phyloP scores from a whole-genome alignment of 306 rosid species.

The Arachis stenosperma region DNA sequence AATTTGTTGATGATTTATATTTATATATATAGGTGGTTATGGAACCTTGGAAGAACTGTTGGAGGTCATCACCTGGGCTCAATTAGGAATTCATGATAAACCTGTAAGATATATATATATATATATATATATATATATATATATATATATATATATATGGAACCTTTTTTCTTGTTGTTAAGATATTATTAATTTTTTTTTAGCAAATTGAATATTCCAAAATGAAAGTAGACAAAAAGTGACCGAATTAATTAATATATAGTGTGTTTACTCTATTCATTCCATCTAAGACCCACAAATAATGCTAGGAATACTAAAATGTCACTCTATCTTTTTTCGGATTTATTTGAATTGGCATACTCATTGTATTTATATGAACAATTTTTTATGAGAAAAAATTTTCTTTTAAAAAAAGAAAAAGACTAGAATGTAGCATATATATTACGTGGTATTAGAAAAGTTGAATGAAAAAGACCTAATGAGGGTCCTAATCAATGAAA shows the following conservation, averaged over 20 bases:
- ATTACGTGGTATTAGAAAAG: too few relatives aligned
- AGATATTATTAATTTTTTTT: not conserved
- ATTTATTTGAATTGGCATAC: not conserved
- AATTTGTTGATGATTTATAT: too few relatives aligned
- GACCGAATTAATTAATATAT: not conserved
- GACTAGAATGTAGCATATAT: too few relatives aligned
- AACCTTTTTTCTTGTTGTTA: not conserved
- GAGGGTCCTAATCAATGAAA: constrained; percentile 12
- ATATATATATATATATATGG: too few relatives aligned
- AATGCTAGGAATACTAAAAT: not conserved
- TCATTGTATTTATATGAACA: not conserved
- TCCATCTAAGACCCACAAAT: not conserved
- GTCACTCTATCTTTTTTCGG: not conserved
- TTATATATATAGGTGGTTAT: constrained; percentile 55
- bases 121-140: not conserved
- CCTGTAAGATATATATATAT: constrained; percentile 49
- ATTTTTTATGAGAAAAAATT: not conserved
- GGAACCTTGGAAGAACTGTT: constrained; percentile 75
- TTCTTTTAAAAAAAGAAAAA: not conserved
- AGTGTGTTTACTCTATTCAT: not conserved
- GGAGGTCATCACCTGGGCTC: constrained; percentile 87
- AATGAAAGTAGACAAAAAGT: not conserved
- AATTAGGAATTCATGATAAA: constrained; percentile 74
- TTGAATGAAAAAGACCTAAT: not conserved
- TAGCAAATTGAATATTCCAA: not conserved